These are phyloP conservation scores for Marchantia polymorpha DNA, from an alignment of 225 moss, liverwort and hornwort genomes.

Conservation along the genomic window DNA sequence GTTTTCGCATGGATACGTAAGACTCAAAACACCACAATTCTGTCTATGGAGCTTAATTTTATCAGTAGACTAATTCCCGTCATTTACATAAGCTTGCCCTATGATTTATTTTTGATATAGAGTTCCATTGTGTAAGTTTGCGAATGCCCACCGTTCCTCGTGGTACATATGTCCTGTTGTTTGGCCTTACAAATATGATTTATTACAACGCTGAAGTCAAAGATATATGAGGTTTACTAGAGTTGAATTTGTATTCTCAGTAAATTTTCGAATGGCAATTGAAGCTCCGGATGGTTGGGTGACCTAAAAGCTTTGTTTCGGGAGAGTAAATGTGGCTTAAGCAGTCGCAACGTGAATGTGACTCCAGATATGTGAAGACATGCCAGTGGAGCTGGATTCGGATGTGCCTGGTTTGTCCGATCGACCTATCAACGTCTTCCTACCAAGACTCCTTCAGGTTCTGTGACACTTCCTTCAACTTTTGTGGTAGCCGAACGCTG, in stretches of 20 bases:
- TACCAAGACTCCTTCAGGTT: constrained; percentile 94
- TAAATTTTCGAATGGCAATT: no score
- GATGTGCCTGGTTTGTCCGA: constrained; percentile 87
- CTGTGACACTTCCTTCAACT: neutral
- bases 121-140: neutral
- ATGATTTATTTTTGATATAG: neutral
- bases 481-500: no score
- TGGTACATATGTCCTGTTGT: no score
- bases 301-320: neutral
- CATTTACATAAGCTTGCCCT: neutral
- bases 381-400: constrained; percentile 76
- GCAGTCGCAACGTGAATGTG: neutral
- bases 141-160: neutral
- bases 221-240: no score
- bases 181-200: no score
- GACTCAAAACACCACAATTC: no score
- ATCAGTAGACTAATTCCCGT: neutral
- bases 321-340: neutral
- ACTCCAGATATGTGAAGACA: constrained; percentile 90
- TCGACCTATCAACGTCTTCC: constrained; percentile 79
- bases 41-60: neutral
- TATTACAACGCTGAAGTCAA: no score
- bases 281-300: neutral
- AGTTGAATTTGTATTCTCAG: no score
- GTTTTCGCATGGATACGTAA: neutral